Evolutionary conservation across 495 filamentous ascomycete species (phyloP), one percentile per base, ranked within the genome.

Genomic region (Acidomyces sp.): DNA sequence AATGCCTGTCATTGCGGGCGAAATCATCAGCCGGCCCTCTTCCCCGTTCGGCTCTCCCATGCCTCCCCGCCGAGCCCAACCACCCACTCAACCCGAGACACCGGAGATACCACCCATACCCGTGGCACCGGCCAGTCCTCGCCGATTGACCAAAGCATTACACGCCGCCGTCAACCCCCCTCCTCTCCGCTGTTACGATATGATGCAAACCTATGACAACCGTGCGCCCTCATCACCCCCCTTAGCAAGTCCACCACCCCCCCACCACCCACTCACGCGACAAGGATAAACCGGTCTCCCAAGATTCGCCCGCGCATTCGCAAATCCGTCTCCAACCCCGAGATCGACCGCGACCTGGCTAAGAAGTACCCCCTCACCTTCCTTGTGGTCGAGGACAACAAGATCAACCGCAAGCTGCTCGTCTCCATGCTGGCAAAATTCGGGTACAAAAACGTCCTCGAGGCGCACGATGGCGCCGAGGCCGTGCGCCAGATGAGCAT

Each of bases 301-400:
- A 13, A 24, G 4, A 15, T 26, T 13, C 16, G 31, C 5, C 28
- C 37, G 4, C 39, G 42, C 15, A 16, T 41, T 15, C 36, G 42
- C 7, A 49, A 45, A 29, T 48, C 49, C 24, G 12, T 46, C 32
- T 28, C 41, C 48, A 40, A 47, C 39, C 22, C 56, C 46, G 37
- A 46, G 32, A 50, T 59, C 43, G 64, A 70, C 47, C 48, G 53
- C 16, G 46, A 63, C 6, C 68, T 82, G 10, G 75, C 72, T 6
- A 59, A 63, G 32, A 71, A 70, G 43, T 62, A 71, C 47, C 78
- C 79, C 2, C 62, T 86, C 10, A 78, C 71, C 12, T 79, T 80
- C 47, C 69, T 86, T 4, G 75, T 87, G 5, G 82, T 76, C 12
- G 82, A 87, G 61, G 82, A 87, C 60, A 87, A 86, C 61, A 69